Conservation (phyloP, 1,284 basidiomycete genomes). For the Irpex sp. region DNA sequence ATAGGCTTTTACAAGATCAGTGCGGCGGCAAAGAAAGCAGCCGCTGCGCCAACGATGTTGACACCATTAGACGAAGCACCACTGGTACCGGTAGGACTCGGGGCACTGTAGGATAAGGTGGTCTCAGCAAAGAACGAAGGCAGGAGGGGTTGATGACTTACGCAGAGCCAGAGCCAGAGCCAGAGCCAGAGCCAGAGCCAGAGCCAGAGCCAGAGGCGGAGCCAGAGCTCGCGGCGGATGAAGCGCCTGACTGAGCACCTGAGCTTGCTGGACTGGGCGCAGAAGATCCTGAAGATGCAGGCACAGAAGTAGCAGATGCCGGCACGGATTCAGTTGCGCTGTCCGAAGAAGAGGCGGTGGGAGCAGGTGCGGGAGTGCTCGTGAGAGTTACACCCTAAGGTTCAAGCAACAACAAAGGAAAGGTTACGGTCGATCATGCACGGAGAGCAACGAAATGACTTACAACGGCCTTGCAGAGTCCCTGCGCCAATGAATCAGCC, state of each 20-base stretch:
- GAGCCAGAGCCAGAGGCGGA: not conserved
- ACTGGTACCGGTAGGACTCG: slow-evolving; percentile 8
- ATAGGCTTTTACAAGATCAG: slow-evolving; percentile 31
- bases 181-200: slow-evolving; percentile 1
- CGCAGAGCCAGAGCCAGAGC: not conserved
- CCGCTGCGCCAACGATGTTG: slow-evolving; percentile 37
- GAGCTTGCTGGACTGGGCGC: not conserved
- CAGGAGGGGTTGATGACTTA: slow-evolving; percentile 1
- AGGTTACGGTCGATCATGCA: not conserved
- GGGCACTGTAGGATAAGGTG: not conserved
- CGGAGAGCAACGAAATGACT: slow-evolving; percentile 24
- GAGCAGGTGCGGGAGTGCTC: slow-evolving; percentile 7
- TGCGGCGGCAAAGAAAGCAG: slow-evolving; percentile 35
- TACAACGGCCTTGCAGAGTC: slow-evolving; percentile 49
- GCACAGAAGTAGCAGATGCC: not conserved
- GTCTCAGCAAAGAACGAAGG: not conserved
- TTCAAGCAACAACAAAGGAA: not conserved
- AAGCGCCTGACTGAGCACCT: slow-evolving; percentile 1
- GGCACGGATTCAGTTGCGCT: not conserved
- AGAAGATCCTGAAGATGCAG: not conserved
- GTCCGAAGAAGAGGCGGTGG: slow-evolving; percentile 9
- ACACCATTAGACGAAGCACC: slow-evolving; percentile 19
- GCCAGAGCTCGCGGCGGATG: slow-evolving; percentile 2
- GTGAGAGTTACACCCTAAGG: slow-evolving; percentile 49
- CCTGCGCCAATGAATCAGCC: slow-evolving; percentile 41